Evolutionary conservation across 352 stramenopile species (phyloP), one percentile per base, ranked within the genome.

Genomic region (Albugo candida): DNA sequence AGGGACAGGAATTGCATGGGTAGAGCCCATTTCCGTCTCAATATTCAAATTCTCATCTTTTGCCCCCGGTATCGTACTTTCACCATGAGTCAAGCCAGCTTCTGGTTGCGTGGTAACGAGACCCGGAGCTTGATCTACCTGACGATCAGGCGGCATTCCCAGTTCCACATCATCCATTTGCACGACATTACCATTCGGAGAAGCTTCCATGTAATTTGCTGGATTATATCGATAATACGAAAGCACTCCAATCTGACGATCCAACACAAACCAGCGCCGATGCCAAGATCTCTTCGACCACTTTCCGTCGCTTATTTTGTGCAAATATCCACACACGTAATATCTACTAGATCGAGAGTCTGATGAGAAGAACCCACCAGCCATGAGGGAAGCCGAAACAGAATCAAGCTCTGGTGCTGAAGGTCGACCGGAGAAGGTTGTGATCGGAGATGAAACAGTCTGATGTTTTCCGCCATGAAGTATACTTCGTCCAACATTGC

Each of bases 301-400:
- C 46, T 87, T 89, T 44, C 74, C 74, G 49, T 89, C 77, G 45
- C 74, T 86, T 24, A 89, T 73, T 54, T 89, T 89, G 60, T 89
- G 71, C 13, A 89, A 38, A 41, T 89, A 89, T 1, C 77, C 77
- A 19, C 73, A 83, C 8, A 86, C 73, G 43, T 84, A 85, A 48
- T 83, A 72, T 31, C 80, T 81, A 38, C 68, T 87, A 43, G 70
- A 73, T 47, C 81, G 74, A 6, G 65, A 83, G 48, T 86, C 74
- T 1, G 70, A 83, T 31, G 70, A 86, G 48, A 86, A 86, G 38
- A 10, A 24, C 3, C 38, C 38, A 8, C 38, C 38, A 3, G 38
- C 38, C 38, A 43, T 43, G 17, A 19, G 17, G 8, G 17, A 24
- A 24, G 17, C 20, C 17, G 17, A 24, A 8, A 43, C 38, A 19